Percentiles rank a stretch among this genome's conserved stretches.
Conservation (phyloP, 2,329 filamentous ascomycete genomes). For the Saccharata proteae region DNA sequence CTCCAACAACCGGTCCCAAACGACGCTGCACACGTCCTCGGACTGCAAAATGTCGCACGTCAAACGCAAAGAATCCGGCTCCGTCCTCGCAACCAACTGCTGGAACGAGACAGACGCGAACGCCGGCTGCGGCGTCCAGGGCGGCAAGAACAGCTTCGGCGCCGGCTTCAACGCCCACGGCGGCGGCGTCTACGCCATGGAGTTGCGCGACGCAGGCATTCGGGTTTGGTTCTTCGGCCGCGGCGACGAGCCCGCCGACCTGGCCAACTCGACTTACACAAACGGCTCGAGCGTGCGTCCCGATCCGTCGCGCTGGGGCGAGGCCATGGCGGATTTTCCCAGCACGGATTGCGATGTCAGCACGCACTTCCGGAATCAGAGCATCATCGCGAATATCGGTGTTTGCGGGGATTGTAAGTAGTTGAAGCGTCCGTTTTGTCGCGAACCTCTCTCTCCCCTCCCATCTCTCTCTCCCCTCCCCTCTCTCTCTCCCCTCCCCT, state of each 20-base stretch:
- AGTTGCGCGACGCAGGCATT: constrained; percentile 34
- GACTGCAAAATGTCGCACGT: constrained; percentile 6
- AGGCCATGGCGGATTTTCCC: constrained; percentile 9
- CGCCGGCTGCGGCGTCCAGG: constrained; percentile 10
- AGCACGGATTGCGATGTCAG: constrained; percentile 7
- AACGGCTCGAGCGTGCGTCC: constrained; percentile 27
- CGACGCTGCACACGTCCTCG: constrained; percentile 7
- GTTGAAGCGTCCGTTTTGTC: no score
- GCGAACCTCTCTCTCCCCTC: no score
- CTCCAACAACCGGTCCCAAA: constrained; percentile 14
- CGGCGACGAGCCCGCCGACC: constrained; percentile 32
- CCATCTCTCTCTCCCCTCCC: no score
- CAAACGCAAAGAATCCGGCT: constrained; percentile 10
- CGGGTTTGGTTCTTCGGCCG: constrained; percentile 41
- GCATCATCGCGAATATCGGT: constrained; percentile 8
- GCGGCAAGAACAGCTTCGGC: constrained; percentile 12
- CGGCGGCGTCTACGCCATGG: constrained; percentile 39
- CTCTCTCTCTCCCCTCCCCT: no score
- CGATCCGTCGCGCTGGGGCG: constrained; percentile 33
- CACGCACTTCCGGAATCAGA: constrained; percentile 8
- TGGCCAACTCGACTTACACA: constrained; percentile 15
- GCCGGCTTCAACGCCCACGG: constrained; percentile 23
- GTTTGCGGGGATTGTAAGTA: constrained; percentile 7
- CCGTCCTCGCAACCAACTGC: constrained; percentile 17
- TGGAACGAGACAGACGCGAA: constrained; percentile 17